A percentile compares a stretch with the other conserved stretches of the same genome.
Evolutionary conservation across 176 grass and related monocot species (phyloP).

Genomic region (Stipa capillata): DNA sequence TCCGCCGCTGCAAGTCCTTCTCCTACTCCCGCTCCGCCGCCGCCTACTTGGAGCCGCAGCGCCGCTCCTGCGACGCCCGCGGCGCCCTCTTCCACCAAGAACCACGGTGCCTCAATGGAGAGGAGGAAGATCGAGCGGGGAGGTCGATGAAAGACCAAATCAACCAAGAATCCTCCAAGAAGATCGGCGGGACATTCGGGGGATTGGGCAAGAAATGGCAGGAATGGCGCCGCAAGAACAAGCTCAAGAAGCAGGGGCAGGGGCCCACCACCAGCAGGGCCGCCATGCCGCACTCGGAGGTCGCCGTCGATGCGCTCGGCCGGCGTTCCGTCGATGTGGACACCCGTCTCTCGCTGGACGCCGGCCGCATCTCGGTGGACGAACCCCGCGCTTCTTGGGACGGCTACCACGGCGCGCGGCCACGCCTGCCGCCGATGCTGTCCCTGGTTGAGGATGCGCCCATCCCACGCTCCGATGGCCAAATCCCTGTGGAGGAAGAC

Average conservation of each 20-base stretch:
- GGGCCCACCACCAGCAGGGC: not conserved
- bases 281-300: slow-evolving; percentile 36
- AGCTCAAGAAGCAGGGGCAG: slow-evolving; percentile 46
- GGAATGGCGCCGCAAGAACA: slow-evolving; percentile 68
- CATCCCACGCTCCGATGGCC: slow-evolving; percentile 45
- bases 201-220: slow-evolving; percentile 62
- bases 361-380: slow-evolving; percentile 30
- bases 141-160: slow-evolving; percentile 51
- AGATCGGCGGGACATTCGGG: slow-evolving; percentile 32
- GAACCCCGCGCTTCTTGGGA: slow-evolving; percentile 63
- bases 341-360: slow-evolving; percentile 33
- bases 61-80: slow-evolving; percentile 69
- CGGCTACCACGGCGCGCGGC: slow-evolving; percentile 19
- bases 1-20: slow-evolving; percentile 74
- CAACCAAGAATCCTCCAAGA: slow-evolving; percentile 37
- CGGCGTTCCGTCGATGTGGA: slow-evolving; percentile 39
- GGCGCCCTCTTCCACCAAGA: slow-evolving; percentile 31
- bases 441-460: slow-evolving; percentile 36
- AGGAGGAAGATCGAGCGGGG: not conserved
- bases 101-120: not conserved
- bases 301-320: slow-evolving; percentile 11
- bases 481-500: slow-evolving; percentile 70
- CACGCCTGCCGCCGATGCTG: slow-evolving; percentile 30
- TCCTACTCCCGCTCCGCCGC: slow-evolving; percentile 23
- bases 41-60: slow-evolving; percentile 40